Conservation (phyloP, 805 yeast genomes). For the Cyberlindnera americana region DNA sequence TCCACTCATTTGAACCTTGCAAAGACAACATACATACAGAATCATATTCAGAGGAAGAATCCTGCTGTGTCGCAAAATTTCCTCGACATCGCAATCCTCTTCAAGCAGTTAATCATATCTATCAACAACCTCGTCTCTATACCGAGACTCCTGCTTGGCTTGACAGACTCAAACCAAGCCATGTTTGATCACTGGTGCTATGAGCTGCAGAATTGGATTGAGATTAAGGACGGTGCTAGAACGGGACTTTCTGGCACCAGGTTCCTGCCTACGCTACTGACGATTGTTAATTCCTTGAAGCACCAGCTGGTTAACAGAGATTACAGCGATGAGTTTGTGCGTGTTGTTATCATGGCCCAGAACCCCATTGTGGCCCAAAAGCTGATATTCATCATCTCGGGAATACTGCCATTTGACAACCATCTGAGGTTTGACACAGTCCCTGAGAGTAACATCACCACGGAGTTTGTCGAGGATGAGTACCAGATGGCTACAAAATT, state of each 20-base stretch:
- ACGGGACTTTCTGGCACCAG: slow-evolving; percentile 21
- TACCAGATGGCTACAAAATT: background rate
- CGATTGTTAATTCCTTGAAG: slow-evolving; percentile 18
- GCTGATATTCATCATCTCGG: slow-evolving; percentile 50
- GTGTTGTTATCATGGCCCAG: slow-evolving; percentile 55
- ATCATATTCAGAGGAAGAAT: slow-evolving; percentile 14
- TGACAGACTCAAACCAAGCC: slow-evolving; percentile 24
- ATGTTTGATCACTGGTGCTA: slow-evolving; percentile 37
- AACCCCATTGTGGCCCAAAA: slow-evolving; percentile 60
- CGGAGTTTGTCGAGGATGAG: background rate
- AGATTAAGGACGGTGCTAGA: slow-evolving; percentile 39
- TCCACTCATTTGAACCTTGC: slow-evolving; percentile 29
- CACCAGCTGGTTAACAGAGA: slow-evolving; percentile 12
- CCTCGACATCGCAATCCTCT: slow-evolving; percentile 26
- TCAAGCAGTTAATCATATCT: slow-evolving; percentile 31
- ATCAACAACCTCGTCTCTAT: slow-evolving; percentile 29
- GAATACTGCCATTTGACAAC: slow-evolving; percentile 39
- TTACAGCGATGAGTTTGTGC: slow-evolving; percentile 32
- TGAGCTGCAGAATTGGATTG: slow-evolving; percentile 39
- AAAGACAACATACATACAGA: slow-evolving; percentile 26
- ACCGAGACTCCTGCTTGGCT: slow-evolving; percentile 36
- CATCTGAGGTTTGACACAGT: slow-evolving; percentile 16
- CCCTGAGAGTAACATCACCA: too few relatives aligned
- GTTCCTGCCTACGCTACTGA: slow-evolving; percentile 22
- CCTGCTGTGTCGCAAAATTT: slow-evolving; percentile 9